Percentiles rank a stretch among this genome's conserved stretches.
Conservation (phyloP, 192 early-diverging fungal species). For the Entrophospora sp. region DNA sequence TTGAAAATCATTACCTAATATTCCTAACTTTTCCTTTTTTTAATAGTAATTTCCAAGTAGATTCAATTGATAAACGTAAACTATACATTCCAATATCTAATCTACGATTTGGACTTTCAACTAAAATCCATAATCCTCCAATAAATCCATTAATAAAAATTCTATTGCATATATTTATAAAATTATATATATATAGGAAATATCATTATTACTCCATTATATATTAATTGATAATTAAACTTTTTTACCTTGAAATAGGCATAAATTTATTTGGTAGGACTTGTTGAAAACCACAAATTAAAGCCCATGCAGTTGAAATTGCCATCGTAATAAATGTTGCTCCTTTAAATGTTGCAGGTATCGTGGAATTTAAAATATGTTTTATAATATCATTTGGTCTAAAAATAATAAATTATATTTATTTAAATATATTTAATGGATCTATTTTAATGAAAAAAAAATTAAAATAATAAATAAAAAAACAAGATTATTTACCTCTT, state of each 20-base stretch:
- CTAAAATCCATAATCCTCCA: slow-evolving; percentile 23
- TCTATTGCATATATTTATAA: slow-evolving; percentile 12
- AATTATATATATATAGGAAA: too few relatives aligned
- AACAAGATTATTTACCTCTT: too few relatives aligned
- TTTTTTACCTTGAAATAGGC: background rate
- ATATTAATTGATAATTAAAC: too few relatives aligned
- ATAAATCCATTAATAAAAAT: slow-evolving; percentile 24
- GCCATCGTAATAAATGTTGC: background rate
- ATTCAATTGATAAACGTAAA: slow-evolving; percentile 25
- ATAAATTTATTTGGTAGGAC: background rate
- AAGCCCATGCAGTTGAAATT: background rate
- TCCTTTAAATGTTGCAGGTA: background rate
- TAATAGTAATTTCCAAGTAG: slow-evolving; percentile 19
- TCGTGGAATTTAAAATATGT: background rate
- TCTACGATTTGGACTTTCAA: slow-evolving; percentile 19
- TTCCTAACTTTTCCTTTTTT: slow-evolving; percentile 11
- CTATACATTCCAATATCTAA: slow-evolving; percentile 23
- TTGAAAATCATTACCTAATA: background rate
- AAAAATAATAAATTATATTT: background rate
- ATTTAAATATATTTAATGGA: too few relatives aligned
- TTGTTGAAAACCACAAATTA: background rate
- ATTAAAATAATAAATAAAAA: background rate
- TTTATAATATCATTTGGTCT: background rate
- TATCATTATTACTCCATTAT: too few relatives aligned
- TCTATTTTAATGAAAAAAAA: too few relatives aligned